Conservation (phyloP, 306 rosid genomes). For the Vicia faba region DNA sequence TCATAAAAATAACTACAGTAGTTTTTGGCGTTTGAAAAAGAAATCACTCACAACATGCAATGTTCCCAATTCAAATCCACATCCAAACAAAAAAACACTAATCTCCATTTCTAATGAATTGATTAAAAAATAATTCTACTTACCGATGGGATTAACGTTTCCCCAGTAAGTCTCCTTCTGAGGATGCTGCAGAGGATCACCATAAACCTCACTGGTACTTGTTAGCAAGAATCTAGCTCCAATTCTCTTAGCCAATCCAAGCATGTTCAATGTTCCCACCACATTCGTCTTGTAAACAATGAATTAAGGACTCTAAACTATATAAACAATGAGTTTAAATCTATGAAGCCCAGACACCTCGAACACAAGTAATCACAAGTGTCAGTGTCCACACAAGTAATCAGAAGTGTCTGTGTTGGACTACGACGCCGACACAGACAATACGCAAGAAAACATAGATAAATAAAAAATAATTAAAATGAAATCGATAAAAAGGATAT, state of each 20-base stretch:
- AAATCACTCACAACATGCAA: not conserved
- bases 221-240: slow-evolving; percentile 92
- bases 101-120: not conserved
- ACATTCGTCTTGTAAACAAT: slow-evolving; percentile 85
- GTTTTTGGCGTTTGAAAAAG: not conserved
- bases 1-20: not conserved
- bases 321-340: not conserved
- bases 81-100: not conserved
- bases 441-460: too few species aligned
- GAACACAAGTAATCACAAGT: too few species aligned
- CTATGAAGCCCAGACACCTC: too few species aligned
- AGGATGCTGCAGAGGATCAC: slow-evolving; percentile 97
- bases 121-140: not conserved
- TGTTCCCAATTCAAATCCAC: not conserved
- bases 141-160: slow-evolving; percentile 98
- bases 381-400: too few species aligned
- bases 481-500: slow-evolving; percentile 63
- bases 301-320: slow-evolving; percentile 52
- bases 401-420: too few species aligned
- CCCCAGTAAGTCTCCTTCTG: slow-evolving; percentile 99
- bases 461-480: not conserved
- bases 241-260: slow-evolving; percentile 85
- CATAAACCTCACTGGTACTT: slow-evolving; percentile 97
- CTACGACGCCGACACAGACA: too few species aligned
- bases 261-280: slow-evolving; percentile 96